phyloP scores from a whole-genome alignment of 257 asterid species.

The Plectranthus barbatus region DNA sequence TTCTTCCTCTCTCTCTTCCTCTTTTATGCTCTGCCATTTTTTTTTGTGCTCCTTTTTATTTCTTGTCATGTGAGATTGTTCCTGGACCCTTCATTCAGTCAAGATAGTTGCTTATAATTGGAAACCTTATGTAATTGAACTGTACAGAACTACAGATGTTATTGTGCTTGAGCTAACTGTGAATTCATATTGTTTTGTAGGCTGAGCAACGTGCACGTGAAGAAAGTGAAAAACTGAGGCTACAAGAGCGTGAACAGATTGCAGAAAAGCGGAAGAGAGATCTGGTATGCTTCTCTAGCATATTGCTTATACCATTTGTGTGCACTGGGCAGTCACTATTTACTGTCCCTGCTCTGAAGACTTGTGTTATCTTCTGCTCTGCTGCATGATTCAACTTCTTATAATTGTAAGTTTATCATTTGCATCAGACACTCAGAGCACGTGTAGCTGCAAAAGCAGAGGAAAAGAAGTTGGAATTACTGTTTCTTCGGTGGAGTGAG shows the following conservation, averaged over 20 bases:
- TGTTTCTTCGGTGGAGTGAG: constrained; percentile 97
- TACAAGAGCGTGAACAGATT: constrained; percentile 81
- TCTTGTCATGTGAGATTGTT: no score
- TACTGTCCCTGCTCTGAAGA: neutral
- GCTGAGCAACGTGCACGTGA: constrained; percentile 95
- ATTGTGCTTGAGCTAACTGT: neutral
- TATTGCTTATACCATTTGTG: neutral
- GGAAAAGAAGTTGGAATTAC: constrained; percentile 88
- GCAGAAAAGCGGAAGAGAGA: constrained; percentile 88
- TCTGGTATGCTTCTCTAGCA: constrained; percentile 45
- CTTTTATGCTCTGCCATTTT: no score
- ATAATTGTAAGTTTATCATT: neutral
- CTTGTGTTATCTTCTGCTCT: neutral
- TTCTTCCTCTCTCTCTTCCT: no score
- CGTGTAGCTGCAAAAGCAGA: constrained; percentile 98
- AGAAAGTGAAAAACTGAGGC: constrained; percentile 92
- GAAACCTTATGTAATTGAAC: neutral
- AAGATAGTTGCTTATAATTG: neutral
- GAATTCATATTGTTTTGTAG: constrained; percentile 28
- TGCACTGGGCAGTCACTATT: neutral
- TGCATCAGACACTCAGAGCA: constrained; percentile 72
- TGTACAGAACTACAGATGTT: neutral
- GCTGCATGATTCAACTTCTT: constrained; percentile 7
- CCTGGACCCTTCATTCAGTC: no score
- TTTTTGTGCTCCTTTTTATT: no score